A percentile compares a stretch with the other conserved stretches of the same genome.
These are phyloP conservation scores for Pseudogymnoascus verrucosus DNA, from an alignment of 2,329 filamentous ascomycete species.

Conservation along the genomic window DNA sequence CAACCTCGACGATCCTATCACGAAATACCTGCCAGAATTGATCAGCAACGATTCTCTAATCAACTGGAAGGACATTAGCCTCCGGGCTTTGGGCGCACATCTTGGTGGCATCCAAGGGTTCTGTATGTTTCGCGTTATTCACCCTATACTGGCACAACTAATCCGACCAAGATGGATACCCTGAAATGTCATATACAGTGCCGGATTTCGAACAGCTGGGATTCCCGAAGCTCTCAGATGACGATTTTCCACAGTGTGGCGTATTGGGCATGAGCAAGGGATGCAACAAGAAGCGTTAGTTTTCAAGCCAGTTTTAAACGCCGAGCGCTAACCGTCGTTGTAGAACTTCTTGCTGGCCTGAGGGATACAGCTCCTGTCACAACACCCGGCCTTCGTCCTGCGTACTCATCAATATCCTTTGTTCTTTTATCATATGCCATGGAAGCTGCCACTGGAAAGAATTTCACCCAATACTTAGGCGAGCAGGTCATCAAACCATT, in stretches of 20 bases:
- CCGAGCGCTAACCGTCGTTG: background rate
- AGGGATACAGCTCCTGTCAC: background rate
- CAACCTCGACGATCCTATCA: slow-evolving; percentile 34
- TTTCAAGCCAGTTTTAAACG: background rate
- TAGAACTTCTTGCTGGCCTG: background rate
- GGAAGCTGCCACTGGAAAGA: slow-evolving; percentile 29
- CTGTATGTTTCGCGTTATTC: background rate
- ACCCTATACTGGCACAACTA: background rate
- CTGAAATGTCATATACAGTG: background rate
- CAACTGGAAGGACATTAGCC: background rate
- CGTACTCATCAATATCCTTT: background rate
- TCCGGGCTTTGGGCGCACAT: background rate
- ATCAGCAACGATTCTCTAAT: background rate
- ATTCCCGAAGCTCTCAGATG: background rate
- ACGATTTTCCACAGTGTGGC: background rate
- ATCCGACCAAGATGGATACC: background rate
- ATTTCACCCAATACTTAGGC: background rate
- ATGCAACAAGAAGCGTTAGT: background rate
- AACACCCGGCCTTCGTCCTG: background rate
- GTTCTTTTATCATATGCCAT: slow-evolving; percentile 30
- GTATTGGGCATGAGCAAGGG: background rate
- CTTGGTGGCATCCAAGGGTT: slow-evolving; percentile 1
- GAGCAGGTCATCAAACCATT: slow-evolving; percentile 25
- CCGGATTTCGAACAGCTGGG: background rate
- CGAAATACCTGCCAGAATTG: slow-evolving; percentile 34